Evolutionary conservation across 129 eudicot species (phyloP).

Genomic region (Flaveria linearis): DNA sequence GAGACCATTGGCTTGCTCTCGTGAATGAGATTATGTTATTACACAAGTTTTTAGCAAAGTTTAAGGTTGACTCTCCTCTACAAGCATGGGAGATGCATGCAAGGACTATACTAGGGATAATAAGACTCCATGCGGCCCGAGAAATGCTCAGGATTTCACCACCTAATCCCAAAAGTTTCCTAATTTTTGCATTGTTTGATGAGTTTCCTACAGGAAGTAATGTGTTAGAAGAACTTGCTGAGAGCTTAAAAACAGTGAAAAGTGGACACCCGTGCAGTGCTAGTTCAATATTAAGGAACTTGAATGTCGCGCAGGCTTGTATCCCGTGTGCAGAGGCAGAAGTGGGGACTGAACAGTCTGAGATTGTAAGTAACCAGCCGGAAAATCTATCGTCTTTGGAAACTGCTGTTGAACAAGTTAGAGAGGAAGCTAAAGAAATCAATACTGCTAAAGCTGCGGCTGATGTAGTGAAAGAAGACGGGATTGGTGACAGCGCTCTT

Average conservation of each 20-base stretch:
- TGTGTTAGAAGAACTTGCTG: conserved; percentile 67
- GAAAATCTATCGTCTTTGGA: conserved; percentile 56
- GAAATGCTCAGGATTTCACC: conserved; percentile 90
- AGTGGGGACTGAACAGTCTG: conserved; percentile 28
- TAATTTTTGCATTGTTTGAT: conserved; percentile 64
- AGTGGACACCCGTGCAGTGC: conserved; percentile 75
- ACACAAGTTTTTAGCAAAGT: conserved; percentile 59
- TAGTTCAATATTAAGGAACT: conserved; percentile 66
- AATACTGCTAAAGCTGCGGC: conserved; percentile 69
- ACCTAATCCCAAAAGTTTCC: conserved; percentile 69
- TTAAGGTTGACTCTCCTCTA: conserved; percentile 45
- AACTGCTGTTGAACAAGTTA: conserved; percentile 57
- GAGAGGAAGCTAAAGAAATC: conserved; percentile 72
- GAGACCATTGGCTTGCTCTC: conserved; percentile 94
- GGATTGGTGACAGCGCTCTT: conserved; percentile 63
- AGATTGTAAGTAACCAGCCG: conserved; percentile 36
- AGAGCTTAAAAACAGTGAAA: conserved; percentile 44
- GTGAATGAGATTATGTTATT: conserved; percentile 63
- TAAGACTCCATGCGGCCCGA: conserved; percentile 89
- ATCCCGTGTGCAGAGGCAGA: conserved; percentile 31
- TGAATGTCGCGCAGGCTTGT: conserved; percentile 54
- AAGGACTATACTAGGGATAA: conserved; percentile 70
- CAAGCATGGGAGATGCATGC: conserved; percentile 90
- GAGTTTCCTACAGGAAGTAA: conserved; percentile 86
- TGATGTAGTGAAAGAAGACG: conserved; percentile 70